Base-by-base conservation (phyloP, 1,284 basidiomycete genomes). In the Ceratobasidium sp. region DNA sequence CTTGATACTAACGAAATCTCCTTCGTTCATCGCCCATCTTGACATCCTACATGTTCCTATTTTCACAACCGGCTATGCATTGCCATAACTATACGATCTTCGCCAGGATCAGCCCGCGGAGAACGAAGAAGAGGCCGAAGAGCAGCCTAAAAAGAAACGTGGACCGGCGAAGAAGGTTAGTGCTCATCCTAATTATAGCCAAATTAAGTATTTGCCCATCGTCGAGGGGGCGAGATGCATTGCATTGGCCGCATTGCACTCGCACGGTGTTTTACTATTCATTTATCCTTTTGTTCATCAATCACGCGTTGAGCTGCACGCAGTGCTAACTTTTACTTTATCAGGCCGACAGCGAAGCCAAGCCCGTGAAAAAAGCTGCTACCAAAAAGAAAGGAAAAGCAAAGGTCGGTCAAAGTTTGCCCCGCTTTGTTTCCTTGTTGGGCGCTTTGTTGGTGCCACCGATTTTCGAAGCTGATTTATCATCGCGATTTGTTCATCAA, bases 131-230 rank as follows among this genome's bases (percentile, higher is more conserved):
- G 85, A 83, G 44, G 85, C 84, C 3, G 80, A 78, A 17, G 86
- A 85, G 70, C 86, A 86, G 79, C 83, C 84, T 5, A 89, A 87
- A 83, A 86, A 84, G 79, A 83, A 81, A 73, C 79, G 81, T 44
- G 68, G 77, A 33, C 76, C 80, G 9, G 70, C 79, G 23, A 82
- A 82, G 77, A 80, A 79, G 48, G 78, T 67, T 23, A 42, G 74
- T 33, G n/a, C 38, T 20, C 12, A 56, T 40, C 26, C 6, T 46
- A 48, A 48, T 65, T 23, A 28, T 40, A 44, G 15, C 61, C 5
- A 7, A 48, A 10, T 46, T n/a, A 59, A 6, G 28, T 9, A 10
- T 66, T 50, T 48, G 62, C 23, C 44, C 40, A 46, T 48, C 26
- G 28, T 50, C 28, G 23, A 3, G 38, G 6, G 17, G 20, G 17